These are phyloP conservation scores for Copromyces sp. DNA, from an alignment of 495 filamentous ascomycete genomes.

Conservation along the genomic window DNA sequence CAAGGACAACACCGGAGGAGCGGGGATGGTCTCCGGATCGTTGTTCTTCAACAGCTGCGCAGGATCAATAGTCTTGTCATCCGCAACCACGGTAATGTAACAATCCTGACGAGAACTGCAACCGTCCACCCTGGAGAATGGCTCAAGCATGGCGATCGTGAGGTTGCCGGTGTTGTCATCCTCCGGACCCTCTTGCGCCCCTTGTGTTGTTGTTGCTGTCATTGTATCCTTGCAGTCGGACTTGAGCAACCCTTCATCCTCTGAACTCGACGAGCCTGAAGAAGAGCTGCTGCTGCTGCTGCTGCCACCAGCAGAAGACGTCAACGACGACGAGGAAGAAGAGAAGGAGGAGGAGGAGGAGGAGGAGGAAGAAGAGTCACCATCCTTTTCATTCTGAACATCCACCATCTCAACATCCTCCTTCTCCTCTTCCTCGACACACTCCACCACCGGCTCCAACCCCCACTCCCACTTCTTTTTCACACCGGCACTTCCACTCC, in stretches of 20 bases:
- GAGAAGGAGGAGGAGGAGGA: neutral
- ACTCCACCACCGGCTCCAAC: neutral
- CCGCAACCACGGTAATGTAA: neutral
- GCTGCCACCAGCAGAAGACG: neutral
- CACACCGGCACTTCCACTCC: neutral
- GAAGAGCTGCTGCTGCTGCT: neutral
- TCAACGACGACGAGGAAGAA: neutral
- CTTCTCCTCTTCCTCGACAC: neutral
- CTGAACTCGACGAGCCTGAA: neutral
- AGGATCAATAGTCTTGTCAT: neutral
- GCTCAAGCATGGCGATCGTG: neutral
- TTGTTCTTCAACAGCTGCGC: neutral
- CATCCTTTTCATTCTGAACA: neutral
- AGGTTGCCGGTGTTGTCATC: neutral
- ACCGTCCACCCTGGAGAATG: neutral
- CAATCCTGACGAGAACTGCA: neutral
- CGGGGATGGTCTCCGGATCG: neutral
- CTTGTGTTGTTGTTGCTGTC: neutral
- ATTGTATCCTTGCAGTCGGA: neutral
- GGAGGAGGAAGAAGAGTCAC: neutral
- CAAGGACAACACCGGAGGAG: neutral
- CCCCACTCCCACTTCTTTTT: neutral
- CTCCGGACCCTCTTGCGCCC: neutral
- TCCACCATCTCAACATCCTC: neutral
- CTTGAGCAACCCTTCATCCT: neutral